These are phyloP conservation scores for Solanum hybrid DNA, from an alignment of 305 asterid genomes.

Conservation along the genomic window DNA sequence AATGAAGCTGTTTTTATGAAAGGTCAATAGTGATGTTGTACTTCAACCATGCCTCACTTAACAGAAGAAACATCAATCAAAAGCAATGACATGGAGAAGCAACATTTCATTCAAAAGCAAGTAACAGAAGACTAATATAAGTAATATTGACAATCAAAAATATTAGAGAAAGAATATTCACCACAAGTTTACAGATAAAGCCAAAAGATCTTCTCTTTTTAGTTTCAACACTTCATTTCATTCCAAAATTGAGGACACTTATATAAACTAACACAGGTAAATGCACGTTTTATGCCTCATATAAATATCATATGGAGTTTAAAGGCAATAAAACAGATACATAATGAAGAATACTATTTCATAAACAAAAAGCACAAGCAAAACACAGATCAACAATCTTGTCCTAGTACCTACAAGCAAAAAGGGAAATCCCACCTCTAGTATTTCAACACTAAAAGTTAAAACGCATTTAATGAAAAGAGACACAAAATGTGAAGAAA, in stretches of 20 bases:
- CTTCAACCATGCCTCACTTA: background rate
- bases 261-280: background rate
- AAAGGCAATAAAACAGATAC: background rate
- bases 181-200: background rate
- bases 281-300: background rate
- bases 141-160: background rate
- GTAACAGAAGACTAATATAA: background rate
- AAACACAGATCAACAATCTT: background rate
- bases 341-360: background rate
- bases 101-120: background rate
- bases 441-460: background rate
- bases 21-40: background rate
- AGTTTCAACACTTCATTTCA: background rate
- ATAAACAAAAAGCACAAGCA: background rate
- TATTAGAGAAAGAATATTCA: background rate
- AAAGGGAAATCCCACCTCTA: background rate
- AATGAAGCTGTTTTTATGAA: background rate
- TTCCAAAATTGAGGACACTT: background rate
- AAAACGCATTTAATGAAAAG: slow-evolving; percentile 3
- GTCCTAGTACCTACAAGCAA: background rate
- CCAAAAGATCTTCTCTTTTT: background rate
- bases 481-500: background rate
- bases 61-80: background rate
- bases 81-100: background rate
- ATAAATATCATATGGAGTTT: background rate